phyloP scores from a whole-genome alignment of 441 rosid genomes.

The Omphalea diandra region DNA sequence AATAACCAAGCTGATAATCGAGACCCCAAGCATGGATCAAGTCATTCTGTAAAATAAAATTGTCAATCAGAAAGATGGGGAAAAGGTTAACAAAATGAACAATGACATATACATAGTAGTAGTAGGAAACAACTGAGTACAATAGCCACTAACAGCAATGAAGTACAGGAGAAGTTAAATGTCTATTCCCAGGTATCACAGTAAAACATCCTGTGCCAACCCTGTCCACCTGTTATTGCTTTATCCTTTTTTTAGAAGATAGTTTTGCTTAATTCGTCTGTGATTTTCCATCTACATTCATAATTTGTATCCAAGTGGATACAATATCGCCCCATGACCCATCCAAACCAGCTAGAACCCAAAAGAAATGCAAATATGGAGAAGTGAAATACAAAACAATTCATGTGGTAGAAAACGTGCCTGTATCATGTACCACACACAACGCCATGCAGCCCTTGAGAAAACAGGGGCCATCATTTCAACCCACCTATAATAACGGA shows the following conservation, averaged over 20 bases:
- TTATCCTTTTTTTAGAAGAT: neutral
- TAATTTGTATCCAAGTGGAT: neutral
- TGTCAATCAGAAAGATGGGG: neutral
- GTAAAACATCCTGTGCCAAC: too few relatives aligned
- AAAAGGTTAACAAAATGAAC: neutral
- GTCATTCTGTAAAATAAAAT: constrained; percentile 46
- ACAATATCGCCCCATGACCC: neutral
- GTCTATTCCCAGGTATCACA: neutral
- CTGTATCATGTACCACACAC: constrained; percentile 81
- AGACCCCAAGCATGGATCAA: constrained; percentile 80
- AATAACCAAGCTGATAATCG: constrained; percentile 66
- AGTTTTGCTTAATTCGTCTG: too few relatives aligned
- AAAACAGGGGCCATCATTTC: constrained; percentile 88
- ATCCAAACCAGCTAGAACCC: neutral
- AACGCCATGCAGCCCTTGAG: constrained; percentile 72
- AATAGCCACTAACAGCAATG: too few relatives aligned
- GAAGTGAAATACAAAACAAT: neutral
- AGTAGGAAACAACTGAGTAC: too few relatives aligned
- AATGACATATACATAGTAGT: neutral
- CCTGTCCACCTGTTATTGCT: neutral
- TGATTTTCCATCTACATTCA: too few relatives aligned
- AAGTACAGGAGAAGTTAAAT: neutral
- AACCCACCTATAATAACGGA: constrained; percentile 50
- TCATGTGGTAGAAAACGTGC: constrained; percentile 21
- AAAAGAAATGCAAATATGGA: neutral